A percentile compares a stretch with the other conserved stretches of the same genome.
phyloP scores from a whole-genome alignment of 2,329 filamentous ascomycete genomes.

The Ophiostoma fasciatum region DNA sequence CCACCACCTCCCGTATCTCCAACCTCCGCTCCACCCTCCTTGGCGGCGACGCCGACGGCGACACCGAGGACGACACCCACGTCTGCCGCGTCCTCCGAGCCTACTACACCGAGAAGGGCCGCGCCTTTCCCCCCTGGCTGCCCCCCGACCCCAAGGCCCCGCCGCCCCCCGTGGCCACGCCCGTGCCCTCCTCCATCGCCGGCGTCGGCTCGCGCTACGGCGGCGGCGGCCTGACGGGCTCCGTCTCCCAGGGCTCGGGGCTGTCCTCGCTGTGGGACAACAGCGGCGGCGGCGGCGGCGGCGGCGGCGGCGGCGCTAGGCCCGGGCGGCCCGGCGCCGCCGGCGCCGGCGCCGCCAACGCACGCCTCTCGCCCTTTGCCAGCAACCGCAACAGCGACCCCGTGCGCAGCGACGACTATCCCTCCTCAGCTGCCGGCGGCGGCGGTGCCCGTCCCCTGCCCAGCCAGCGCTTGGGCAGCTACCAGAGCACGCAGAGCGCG shows the following conservation, averaged over 20 bases:
- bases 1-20: constrained; percentile 49
- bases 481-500: constrained; percentile 40
- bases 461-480: constrained; percentile 59
- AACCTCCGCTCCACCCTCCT: constrained; percentile 56
- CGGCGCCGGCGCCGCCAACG: constrained; percentile 17
- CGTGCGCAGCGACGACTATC: not conserved
- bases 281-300: constrained; percentile 21
- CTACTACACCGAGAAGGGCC: constrained; percentile 84
- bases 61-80: constrained; percentile 81
- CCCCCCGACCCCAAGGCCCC: constrained; percentile 75
- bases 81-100: constrained; percentile 83
- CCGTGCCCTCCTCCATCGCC: constrained; percentile 37
- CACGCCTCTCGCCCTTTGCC: constrained; percentile 14
- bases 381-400: constrained; percentile 16
- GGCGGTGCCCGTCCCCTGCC: constrained; percentile 43
- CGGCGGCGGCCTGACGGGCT: constrained; percentile 21
- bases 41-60: constrained; percentile 49
- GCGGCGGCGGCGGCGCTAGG: constrained; percentile 25
- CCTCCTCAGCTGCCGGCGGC: not conserved
- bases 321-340: constrained; percentile 19
- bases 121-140: constrained; percentile 71
- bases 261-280: constrained; percentile 47
- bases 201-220: constrained; percentile 40
- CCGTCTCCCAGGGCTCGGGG: constrained; percentile 18
- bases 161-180: constrained; percentile 30